Conservation (phyloP, 345 rosid genomes). For the Eutrema heterophyllum region DNA sequence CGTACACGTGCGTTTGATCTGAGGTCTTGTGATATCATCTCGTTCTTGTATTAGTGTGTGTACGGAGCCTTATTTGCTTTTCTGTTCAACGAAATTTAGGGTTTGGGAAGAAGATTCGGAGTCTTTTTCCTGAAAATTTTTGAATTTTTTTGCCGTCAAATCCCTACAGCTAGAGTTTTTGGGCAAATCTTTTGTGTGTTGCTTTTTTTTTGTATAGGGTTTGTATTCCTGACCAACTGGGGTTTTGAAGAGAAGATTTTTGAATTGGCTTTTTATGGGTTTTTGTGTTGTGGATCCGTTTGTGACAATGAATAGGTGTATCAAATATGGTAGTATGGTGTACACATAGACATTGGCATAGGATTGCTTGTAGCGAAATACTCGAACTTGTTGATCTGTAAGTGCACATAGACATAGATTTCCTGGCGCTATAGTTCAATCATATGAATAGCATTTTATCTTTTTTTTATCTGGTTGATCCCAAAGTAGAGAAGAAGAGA, state of each 20-base stretch:
- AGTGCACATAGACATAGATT: not conserved
- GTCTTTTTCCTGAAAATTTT: not conserved
- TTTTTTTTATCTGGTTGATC: not conserved
- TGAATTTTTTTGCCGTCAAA: not conserved
- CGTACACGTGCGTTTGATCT: slow-evolving; percentile 7
- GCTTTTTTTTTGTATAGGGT: not conserved
- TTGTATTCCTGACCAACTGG: not conserved
- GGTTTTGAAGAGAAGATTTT: not conserved
- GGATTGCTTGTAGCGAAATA: not conserved
- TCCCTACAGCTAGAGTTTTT: not conserved
- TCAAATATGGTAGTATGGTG: not conserved
- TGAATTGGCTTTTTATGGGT: not conserved
- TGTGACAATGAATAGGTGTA: not conserved
- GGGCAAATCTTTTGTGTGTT: not conserved
- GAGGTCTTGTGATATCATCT: slow-evolving; percentile 4
- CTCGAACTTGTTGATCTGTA: not conserved
- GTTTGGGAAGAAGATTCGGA: not conserved
- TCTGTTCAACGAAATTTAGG: not conserved
- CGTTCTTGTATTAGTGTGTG: not conserved
- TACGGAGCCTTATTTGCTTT: not conserved
- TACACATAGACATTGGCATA: not conserved
- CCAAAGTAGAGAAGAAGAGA: not conserved
- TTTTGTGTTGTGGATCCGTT: not conserved
- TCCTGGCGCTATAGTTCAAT: not conserved
- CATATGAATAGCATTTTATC: not conserved